Conservation (phyloP, 495 filamentous ascomycete genomes). For the Aspergillus wentii region DNA sequence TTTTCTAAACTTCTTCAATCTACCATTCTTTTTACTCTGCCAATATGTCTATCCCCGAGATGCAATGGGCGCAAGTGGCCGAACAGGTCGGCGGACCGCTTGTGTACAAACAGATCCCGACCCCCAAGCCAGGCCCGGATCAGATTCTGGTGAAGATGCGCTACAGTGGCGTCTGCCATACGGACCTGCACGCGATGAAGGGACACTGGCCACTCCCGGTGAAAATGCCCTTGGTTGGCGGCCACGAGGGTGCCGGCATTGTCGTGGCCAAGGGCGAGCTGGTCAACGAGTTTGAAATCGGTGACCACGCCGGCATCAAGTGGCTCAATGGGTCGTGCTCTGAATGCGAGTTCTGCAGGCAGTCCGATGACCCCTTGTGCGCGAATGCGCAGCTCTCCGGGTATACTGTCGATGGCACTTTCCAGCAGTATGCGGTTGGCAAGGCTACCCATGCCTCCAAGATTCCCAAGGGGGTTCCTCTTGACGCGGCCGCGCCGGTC, state of each 20-base stretch:
- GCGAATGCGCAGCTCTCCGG: conserved; percentile 60
- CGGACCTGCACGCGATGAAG: conserved; percentile 7
- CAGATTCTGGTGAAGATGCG: conserved; percentile 6
- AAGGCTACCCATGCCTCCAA: conserved; percentile 75
- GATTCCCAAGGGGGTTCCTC: conserved; percentile 63
- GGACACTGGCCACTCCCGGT: conserved; percentile 67
- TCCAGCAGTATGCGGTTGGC: conserved; percentile 84
- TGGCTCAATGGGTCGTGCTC: conserved; percentile 80
- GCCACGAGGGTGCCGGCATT: conserved; percentile 81
- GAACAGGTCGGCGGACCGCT: conserved; percentile 71
- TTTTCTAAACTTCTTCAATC: not conserved
- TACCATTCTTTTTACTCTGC: not conserved
- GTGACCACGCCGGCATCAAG: conserved; percentile 74
- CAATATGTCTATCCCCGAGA: conserved; percentile 52
- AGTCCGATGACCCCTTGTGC: conserved; percentile 66
- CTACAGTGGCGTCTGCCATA: conserved; percentile 9
- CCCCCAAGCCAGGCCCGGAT: conserved; percentile 2
- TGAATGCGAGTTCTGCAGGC: conserved; percentile 67
- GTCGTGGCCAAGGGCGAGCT: conserved; percentile 71
- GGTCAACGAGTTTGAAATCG: conserved; percentile 63
- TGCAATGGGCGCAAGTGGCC: conserved; percentile 82
- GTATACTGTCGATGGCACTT: conserved; percentile 34
- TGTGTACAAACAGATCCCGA: conserved; percentile 34
- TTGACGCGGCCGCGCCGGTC: conserved; percentile 73
- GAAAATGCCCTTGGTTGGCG: conserved; percentile 81